Base-by-base conservation (phyloP, 225 moss, liverwort and hornwort genomes). In the Pseudisothecium myosuroides region DNA sequence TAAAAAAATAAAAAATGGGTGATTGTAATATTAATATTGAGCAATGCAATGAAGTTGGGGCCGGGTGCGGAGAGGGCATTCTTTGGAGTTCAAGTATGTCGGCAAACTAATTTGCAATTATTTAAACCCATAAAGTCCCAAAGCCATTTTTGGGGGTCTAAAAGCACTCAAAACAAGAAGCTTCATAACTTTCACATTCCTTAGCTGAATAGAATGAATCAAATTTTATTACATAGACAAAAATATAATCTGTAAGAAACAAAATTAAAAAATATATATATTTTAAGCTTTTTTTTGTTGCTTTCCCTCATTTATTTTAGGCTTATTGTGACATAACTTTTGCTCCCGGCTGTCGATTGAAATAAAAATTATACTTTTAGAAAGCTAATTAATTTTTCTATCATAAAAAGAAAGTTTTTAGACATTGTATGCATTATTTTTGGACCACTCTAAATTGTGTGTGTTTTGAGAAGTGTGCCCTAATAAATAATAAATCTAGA, bases 311-410 rank as follows among this genome's bases (percentile, higher is more conserved):
- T 2, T 7, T 7, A 11, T n/a, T n/a, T n/a, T 7, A 13, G n/a
- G 13, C 68, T 68, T 23, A 7, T 68, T 68, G 23, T 68, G 2
- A 23, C n/a, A n/a, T n/a, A 23, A 68, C 1, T n/a, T n/a, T 68
- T 68, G 6, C 0, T 68, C n/a, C 1, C 2, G 2, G 1, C 2
- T 6, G 12, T 3, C 0, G 1, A n/a, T 68, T n/a, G 18, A 68
- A 68, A 22, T 68, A 37, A 5, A 37, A 66, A 37, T 66, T 68
- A 68, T n/a, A n/a, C 12, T n/a, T 2, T 2, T 2, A 12, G 0
- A 68, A 68, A 68, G 20, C 21, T 21, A 67, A 67, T 21, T 0
- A 37, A 1, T 67, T 21, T 21, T 67, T 1, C 2, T 34, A 2
- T 37, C 21, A 37, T 66, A 10, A 37, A 5, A 67, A 37, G 8